Conservation (phyloP, 2,329 filamentous ascomycete species). For the Phyllosticta citrichinensis region DNA sequence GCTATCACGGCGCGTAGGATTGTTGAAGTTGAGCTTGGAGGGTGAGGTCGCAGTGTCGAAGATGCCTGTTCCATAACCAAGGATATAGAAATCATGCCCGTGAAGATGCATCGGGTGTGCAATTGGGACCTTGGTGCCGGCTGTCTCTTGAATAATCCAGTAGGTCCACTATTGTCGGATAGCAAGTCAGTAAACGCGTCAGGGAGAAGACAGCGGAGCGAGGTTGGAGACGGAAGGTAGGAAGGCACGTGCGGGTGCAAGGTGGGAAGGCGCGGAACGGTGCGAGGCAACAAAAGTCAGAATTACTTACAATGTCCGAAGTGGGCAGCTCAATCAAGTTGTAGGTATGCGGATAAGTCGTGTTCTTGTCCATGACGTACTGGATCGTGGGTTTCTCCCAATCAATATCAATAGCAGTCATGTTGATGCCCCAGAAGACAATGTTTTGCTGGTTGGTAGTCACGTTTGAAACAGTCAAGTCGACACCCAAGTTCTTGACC, state of each 20-base stretch:
- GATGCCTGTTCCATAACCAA: conserved; percentile 21
- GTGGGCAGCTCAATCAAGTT: conserved; percentile 33
- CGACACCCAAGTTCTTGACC: conserved; percentile 23
- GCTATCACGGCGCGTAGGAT: conserved; percentile 23
- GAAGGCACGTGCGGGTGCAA: no score
- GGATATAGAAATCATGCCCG: conserved; percentile 25
- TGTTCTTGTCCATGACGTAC: conserved; percentile 33
- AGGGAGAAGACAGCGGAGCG: no score
- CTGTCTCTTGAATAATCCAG: conserved; percentile 33
- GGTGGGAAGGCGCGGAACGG: conserved; percentile 1
- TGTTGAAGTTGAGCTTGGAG: conserved; percentile 22
- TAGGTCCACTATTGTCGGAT: conserved; percentile 24
- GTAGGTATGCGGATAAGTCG: conserved; percentile 28
- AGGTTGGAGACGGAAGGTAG: no score
- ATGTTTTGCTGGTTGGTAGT: conserved; percentile 29
- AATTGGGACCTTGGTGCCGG: conserved; percentile 18
- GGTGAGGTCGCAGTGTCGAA: conserved; percentile 16
- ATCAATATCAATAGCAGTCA: conserved; percentile 31
- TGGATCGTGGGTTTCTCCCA: conserved; percentile 37
- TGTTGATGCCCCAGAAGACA: conserved; percentile 31
- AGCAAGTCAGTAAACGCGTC: background rate
- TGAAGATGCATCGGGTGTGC: conserved; percentile 23
- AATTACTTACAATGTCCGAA: conserved; percentile 16
- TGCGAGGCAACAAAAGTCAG: background rate
- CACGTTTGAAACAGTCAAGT: conserved; percentile 21